A percentile compares a stretch with the other conserved stretches of the same genome.
These are phyloP conservation scores for Zygotorulaspora chibaensis DNA, from an alignment of 805 yeast species.

Conservation along the genomic window DNA sequence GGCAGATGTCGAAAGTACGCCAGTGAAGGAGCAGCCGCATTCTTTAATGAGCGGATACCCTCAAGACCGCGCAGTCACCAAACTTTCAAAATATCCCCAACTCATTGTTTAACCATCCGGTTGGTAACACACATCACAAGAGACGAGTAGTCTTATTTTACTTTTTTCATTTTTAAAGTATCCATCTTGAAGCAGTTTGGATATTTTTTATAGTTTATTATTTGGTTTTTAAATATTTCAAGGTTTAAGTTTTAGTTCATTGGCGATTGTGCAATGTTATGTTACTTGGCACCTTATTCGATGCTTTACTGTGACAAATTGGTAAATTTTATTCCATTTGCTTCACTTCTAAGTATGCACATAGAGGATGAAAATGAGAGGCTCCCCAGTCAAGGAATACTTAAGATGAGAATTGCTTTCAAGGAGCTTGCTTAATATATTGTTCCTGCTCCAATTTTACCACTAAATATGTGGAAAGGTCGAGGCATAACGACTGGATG, in stretches of 20 bases:
- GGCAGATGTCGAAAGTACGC: slow-evolving; percentile 4
- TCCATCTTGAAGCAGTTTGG: no score
- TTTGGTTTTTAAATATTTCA: neutral
- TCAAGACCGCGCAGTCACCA: neutral
- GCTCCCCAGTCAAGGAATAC: no score
- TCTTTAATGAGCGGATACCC: neutral
- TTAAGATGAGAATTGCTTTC: no score
- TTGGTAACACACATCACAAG: neutral
- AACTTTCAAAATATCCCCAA: slow-evolving; percentile 13
- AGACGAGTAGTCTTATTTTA: neutral
- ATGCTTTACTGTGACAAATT: no score
- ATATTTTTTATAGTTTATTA: neutral
- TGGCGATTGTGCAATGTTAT: neutral
- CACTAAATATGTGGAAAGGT: no score
- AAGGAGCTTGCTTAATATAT: no score
- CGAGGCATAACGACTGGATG: no score
- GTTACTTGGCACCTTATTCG: neutral
- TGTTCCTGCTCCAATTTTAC: no score
- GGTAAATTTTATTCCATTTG: no score
- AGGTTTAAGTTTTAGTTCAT: neutral
- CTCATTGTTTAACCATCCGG: slow-evolving; percentile 4
- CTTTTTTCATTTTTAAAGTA: no score
- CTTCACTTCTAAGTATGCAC: no score
- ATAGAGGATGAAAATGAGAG: no score
- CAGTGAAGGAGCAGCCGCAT: slow-evolving; percentile 3